phyloP scores from a whole-genome alignment of 2,329 filamentous ascomycete genomes.

The Dendryphion nanum region DNA sequence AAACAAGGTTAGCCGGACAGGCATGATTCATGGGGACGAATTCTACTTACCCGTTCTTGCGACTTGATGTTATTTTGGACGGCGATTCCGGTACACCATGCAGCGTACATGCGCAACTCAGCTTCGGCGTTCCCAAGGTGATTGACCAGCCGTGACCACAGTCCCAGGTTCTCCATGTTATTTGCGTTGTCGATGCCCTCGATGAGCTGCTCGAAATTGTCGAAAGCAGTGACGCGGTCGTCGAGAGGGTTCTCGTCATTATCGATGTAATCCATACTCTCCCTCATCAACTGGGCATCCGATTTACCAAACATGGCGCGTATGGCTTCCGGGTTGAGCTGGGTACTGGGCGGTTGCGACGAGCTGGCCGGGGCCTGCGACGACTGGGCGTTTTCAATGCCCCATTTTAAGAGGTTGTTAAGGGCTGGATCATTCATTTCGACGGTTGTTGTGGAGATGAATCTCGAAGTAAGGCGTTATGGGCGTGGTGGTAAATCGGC shows the following conservation, averaged over 20 bases:
- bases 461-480: not conserved
- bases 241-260: conserved; percentile 56
- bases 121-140: conserved; percentile 67
- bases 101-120: conserved; percentile 78
- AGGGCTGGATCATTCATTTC: conserved; percentile 60
- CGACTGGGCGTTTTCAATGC: conserved; percentile 61
- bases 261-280: conserved; percentile 72
- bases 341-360: conserved; percentile 33
- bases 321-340: conserved; percentile 68
- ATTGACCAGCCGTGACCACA: conserved; percentile 79
- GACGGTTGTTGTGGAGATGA: not conserved
- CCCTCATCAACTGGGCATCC: conserved; percentile 89
- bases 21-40: not conserved
- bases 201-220: conserved; percentile 8
- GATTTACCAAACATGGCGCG: conserved; percentile 76
- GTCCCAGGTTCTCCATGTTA: conserved; percentile 73
- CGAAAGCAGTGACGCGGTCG: conserved; percentile 5
- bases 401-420: conserved; percentile 79
- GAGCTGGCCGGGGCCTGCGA: conserved; percentile 34
- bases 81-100: conserved; percentile 92
- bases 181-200: conserved; percentile 82
- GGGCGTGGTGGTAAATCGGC: conserved; percentile 1
- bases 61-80: conserved; percentile 92
- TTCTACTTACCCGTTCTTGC: conserved; percentile 65
- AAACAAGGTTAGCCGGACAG: conserved; percentile 10